phyloP scores from a whole-genome alignment of 371 early-diverging fungal genomes.

The Coemansia linderi region DNA sequence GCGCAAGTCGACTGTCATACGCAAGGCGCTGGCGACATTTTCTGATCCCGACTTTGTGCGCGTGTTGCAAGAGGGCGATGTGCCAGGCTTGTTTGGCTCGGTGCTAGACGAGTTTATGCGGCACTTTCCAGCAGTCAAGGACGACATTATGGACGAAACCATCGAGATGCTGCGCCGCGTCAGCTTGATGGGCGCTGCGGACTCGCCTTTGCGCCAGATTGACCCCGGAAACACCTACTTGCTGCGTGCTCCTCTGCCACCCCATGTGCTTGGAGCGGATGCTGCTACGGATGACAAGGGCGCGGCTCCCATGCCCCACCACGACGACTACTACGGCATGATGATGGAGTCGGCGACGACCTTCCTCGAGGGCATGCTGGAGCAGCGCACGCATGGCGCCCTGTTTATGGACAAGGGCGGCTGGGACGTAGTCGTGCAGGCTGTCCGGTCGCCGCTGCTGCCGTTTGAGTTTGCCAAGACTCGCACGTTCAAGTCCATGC shows the following conservation, averaged over 20 bases:
- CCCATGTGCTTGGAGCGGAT: not conserved
- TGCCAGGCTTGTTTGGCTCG: conserved; percentile 77
- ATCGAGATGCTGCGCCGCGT: conserved; percentile 62
- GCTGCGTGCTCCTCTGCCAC: conserved; percentile 18
- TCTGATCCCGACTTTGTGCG: conserved; percentile 74
- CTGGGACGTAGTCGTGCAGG: conserved; percentile 47
- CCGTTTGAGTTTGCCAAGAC: conserved; percentile 55
- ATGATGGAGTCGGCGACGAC: conserved; percentile 56
- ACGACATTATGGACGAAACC: conserved; percentile 69
- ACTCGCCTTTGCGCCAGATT: conserved; percentile 37
- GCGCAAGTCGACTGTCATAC: conserved; percentile 68
- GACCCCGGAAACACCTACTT: conserved; percentile 55
- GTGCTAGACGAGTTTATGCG: conserved; percentile 94
- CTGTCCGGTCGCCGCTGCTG: conserved; percentile 48
- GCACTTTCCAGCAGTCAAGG: conserved; percentile 87
- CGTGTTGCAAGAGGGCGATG: conserved; percentile 78
- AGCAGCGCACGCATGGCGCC: conserved; percentile 52
- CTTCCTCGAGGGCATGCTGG: conserved; percentile 54
- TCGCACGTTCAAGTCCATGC: conserved; percentile 51
- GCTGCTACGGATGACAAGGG: conserved; percentile 12
- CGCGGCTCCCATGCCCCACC: conserved; percentile 27
- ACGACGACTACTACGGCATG: conserved; percentile 54
- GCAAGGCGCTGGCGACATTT: conserved; percentile 76
- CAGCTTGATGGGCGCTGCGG: conserved; percentile 34
- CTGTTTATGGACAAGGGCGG: conserved; percentile 53